phyloP scores from a whole-genome alignment of 2,329 filamentous ascomycete species.

The Trichoderma hamatum region DNA sequence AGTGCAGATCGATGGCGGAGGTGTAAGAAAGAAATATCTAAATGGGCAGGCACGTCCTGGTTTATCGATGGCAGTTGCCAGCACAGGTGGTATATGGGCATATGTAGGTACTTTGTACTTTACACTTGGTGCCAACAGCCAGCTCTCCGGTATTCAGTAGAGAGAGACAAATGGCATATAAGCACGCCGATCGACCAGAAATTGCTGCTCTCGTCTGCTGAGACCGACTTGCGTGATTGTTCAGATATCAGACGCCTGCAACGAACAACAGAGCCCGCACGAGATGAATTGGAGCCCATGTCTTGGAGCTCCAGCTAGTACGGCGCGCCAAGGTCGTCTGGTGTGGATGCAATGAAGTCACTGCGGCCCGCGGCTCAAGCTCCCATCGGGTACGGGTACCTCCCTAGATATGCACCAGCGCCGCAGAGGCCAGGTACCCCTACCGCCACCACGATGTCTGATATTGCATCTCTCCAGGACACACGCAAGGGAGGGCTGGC shows the following conservation, averaged over 20 bases:
- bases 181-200: background rate
- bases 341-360: background rate
- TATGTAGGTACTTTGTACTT: background rate
- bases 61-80: background rate
- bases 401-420: background rate
- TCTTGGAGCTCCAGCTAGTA: conserved; percentile 8
- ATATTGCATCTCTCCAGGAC: background rate
- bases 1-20: background rate
- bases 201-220: background rate
- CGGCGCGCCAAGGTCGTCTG: conserved; percentile 9
- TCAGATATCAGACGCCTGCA: background rate
- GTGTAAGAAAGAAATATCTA: background rate
- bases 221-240: background rate
- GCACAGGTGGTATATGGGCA: background rate
- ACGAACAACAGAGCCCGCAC: background rate
- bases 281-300: background rate
- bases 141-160: background rate
- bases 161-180: background rate
- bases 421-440: conserved; percentile 18
- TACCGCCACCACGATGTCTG: background rate
- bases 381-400: background rate
- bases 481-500: background rate
- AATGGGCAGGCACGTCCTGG: background rate
- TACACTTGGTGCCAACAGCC: background rate
- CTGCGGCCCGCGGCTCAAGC: background rate